Base-by-base conservation (phyloP, 352 stramenopile species). In the Thalassiosira hispida region DNA sequence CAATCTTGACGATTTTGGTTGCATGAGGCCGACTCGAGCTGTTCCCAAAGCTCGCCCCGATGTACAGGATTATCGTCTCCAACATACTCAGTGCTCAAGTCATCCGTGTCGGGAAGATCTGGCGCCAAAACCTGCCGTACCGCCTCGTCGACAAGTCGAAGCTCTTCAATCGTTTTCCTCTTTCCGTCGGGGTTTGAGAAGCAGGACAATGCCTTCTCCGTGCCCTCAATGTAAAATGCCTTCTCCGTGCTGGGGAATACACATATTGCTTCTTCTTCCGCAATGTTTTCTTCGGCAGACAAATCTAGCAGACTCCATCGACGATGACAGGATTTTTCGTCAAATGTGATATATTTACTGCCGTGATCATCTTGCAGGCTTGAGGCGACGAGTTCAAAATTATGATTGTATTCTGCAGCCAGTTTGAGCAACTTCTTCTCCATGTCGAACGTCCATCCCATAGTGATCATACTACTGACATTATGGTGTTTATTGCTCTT, bases 401-500 rank as follows among this genome's bases (percentile, higher is more conserved):
- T 22, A 62, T 68, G 51, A 1, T 63, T 25, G 18, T 35, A 77
- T 64, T 77, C 47, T 22, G 20, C 14, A 25, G 46, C 35, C 16
- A 65, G 40, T 23, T 23, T 64, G 1, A 77, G 2, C 0, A 77
- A 35, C 7, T 46, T 51, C n/a, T 77, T n/a, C 25, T 77, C 68
- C 68, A 77, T 77, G 7, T 31, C 33, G 49, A 7, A 7, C 25
- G 68, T 77, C 68, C 68, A 77, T 0, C 57, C 68, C 20, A 51
- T 18, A 40, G 29, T 11, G 2, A 53, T 57, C 9, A 20, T n/a
- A 22, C 23, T 18, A 29, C 5, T 51, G 12, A 73, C 62, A 1
- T 25, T 53, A 4, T 31, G 0, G 35, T 31, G 33, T 56, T 25
- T 61, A 42, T 16, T 18, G 18, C 20, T 1, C 49, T 61, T 63